Evolutionary conservation across 169 alveolate species (phyloP), one percentile per base, ranked within the genome.

Genomic region (Cryptosporidium xiaoi): DNA sequence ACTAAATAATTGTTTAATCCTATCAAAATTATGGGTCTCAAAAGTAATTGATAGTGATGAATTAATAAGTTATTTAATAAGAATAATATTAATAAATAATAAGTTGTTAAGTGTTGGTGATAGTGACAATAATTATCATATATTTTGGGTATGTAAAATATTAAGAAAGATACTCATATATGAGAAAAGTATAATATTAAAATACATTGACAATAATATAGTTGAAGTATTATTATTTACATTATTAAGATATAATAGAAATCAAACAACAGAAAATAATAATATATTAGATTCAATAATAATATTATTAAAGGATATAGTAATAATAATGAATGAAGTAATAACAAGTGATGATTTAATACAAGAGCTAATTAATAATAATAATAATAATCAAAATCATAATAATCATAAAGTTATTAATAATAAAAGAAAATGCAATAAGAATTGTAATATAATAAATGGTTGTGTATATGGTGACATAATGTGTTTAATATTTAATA

Each of bases 391-490:
- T 60, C 27, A 16, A 60, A 24, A 58, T 33, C 13, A 48, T 33
- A 40, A 60, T 6, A 53, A 15, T 69, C 4, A 6, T 40, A 12
- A 24, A 20, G n/a, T 31, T n/a, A 27, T 64, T 18, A 40, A 3
- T 44, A n/a, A 53, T n/a, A 53, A 53, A 13, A 13, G 29, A 53
- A 69, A 6, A 24, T 66, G 82, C 18, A 53, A 56, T 56, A 29
- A 46, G 7, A 53, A 40, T 31, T 69, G 83, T 53, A 69, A 69
- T 56, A 8, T 56, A 40, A 77, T n/a, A 77, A 20, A 60, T 55
- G 71, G 71, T 0, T 77, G 85, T 62, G 36, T 77, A 24, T 77
- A 46, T 77, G 85, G 85, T 3, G 71, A 77, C 36, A 36, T 29
- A 44, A 62, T 44, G 18, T 77, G 85, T 60, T 62, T 62, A 7